These are phyloP conservation scores for Amesomyces nigricolor DNA, from an alignment of 2,329 filamentous ascomycete genomes.

Conservation along the genomic window DNA sequence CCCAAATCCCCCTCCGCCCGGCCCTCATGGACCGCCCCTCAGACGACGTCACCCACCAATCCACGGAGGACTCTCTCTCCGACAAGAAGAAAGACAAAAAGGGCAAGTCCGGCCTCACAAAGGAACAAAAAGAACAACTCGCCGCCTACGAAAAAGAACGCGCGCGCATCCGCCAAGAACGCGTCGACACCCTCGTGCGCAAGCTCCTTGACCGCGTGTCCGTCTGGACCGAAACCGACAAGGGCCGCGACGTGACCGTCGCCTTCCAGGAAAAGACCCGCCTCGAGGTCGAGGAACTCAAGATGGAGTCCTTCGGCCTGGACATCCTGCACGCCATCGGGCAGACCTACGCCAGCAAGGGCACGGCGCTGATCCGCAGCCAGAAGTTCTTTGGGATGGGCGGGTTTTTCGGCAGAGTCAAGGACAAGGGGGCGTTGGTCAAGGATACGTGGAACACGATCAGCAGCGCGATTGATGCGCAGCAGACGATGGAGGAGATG, in stretches of 20 bases:
- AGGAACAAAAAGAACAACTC: conserved; percentile 90
- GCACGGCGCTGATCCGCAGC: conserved; percentile 79
- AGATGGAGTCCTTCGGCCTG: conserved; percentile 97
- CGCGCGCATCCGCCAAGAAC: conserved; percentile 72
- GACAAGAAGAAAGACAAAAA: conserved; percentile 65
- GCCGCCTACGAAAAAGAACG: conserved; percentile 85
- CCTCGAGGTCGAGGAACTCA: conserved; percentile 93
- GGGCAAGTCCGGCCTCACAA: conserved; percentile 79
- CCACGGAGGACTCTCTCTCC: conserved; percentile 53
- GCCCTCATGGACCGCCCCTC: conserved; percentile 80
- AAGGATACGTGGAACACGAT: conserved; percentile 99
- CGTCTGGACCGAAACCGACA: conserved; percentile 97
- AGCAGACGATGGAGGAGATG: conserved; percentile 99
- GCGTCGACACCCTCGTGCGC: conserved; percentile 73
- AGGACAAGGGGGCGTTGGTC: conserved; percentile 92
- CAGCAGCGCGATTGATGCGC: conserved; percentile 89
- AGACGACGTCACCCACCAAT: conserved; percentile 66
- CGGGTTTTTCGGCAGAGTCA: conserved; percentile 88
- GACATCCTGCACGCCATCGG: conserved; percentile 96
- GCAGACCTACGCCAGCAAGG: conserved; percentile 82
- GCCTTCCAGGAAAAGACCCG: conserved; percentile 93
- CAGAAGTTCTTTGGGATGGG: conserved; percentile 96
- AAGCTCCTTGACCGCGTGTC: conserved; percentile 87
- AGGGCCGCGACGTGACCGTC: conserved; percentile 72
- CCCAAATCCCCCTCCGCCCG: conserved; percentile 67